Base-by-base conservation (phyloP, 768 basidiomycete species). In the Leccinum pellstonianum region DNA sequence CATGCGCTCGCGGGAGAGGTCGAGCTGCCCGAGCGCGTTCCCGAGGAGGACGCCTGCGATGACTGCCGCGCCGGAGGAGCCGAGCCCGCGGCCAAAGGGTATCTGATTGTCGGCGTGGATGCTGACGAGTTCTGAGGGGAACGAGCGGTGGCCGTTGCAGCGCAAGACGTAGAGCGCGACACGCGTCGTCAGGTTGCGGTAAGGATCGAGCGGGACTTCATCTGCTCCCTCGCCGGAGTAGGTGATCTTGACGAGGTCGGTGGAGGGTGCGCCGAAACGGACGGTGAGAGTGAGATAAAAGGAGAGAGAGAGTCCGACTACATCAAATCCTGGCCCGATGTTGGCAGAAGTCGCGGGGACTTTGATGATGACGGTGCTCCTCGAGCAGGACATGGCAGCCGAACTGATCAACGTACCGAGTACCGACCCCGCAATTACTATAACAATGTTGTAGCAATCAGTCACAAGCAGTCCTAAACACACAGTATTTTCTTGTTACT, bases 311-410 rank as follows among this genome's bases (percentile, higher is more conserved):
- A 99, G 88, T n/a, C 97, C 97, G 64, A 98, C 94, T 63, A 98
- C 97, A 74, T 99, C 97, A 76, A 99, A 99, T 25, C 96, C 96
- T 43, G 96, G 96, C 3, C 96, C 96, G 70, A 99, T 95, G 79
- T 99, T 99, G 64, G 96, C 96, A 63, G 95, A 95, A 2, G 96
- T 98, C n/a, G 94, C 94, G 10, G 96, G 96, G 55, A 98, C 90
- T 63, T 81, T 84, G 74, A 99, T 93, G 38, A 78, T 81, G 76
- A 94, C 83, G 11, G 67, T 53, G n/a, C 46, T 56, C 54, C 65
- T 63, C 61, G 55, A 25, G 46, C 50, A 47, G 27, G 66, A 50
- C 73, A 75, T 73, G 48, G 21, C 23, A 21, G 14, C 23, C 48
- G 19, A 50, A 5, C 21, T 19, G n/a, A 43, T 46, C 43, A 46